Evolutionary conservation across 73 alveolate genomes (phyloP), one percentile per base, ranked within the genome.

Genomic region (Blepharisma japonicum): DNA sequence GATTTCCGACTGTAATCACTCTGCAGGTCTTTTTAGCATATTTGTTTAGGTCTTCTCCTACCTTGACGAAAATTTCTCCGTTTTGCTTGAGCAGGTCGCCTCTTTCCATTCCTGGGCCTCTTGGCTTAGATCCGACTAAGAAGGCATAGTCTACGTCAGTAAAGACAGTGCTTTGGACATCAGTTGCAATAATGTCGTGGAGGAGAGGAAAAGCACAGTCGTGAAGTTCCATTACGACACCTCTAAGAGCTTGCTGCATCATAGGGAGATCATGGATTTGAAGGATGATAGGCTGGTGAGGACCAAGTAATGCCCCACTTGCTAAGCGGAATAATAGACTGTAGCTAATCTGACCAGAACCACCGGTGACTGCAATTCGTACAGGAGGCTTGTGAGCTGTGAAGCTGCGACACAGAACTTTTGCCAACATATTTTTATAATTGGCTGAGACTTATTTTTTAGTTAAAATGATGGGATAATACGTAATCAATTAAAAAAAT

Each of bases 61-160:
- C 94, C 23, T 81, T 93, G 32, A 86, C 74, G 86, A 91, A 93
- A 83, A 93, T 93, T 51, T 91, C 86, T 14, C 94, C 91, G 81
- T 93, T 93, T 32, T 77, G 82, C 71, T 89, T 80, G 71, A 93
- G 83, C 54, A 93, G 81, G 45, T 93, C 98, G 66, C 85, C 91
- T 80, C 98, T 91, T 80, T 93, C 96, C 97, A 91, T 91, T 55
- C 98, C 98, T 20, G 96, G 93, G 53, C 70, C 78, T 48, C 98
- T 80, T 1, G 98, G 98, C 68, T 80, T 86, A 9, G 96, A 97
- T 7, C 98, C 98, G 68, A 93, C 78, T 79, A 93, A 91, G 71
- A 93, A 87, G 6, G 84, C 87, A 49, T 91, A 55, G 83, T 93
- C 98, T 56, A 90, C 87, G 71, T 93, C 93, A 81, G 88, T 86